Conservation (phyloP, 2,329 filamentous ascomycete genomes). For the Epichloe baconii region DNA sequence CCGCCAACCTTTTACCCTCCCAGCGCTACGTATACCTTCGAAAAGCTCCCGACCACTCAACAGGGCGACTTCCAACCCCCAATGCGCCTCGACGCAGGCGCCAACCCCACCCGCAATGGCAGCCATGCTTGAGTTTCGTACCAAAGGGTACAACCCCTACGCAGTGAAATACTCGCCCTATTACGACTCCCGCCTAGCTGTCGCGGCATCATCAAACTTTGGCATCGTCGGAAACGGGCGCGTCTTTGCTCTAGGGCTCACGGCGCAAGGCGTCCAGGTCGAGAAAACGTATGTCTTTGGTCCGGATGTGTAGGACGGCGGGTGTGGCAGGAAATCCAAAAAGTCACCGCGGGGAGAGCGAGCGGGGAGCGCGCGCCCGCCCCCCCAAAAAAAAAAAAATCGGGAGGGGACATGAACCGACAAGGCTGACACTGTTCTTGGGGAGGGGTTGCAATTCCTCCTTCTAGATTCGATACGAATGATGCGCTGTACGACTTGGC, state of each 20-base stretch:
- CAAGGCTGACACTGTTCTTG: background rate
- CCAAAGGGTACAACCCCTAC: slow-evolving; percentile 88
- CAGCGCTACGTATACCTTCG: background rate
- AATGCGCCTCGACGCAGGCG: slow-evolving; percentile 10
- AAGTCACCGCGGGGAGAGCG: too few relatives aligned
- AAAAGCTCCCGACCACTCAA: background rate
- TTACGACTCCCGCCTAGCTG: slow-evolving; percentile 87
- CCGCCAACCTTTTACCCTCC: background rate
- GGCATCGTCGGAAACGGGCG: slow-evolving; percentile 93
- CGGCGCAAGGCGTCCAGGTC: slow-evolving; percentile 67
- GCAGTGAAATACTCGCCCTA: slow-evolving; percentile 98
- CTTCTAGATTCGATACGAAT: slow-evolving; percentile 80
- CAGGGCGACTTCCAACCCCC: background rate
- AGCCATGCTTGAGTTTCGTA: slow-evolving; percentile 87
- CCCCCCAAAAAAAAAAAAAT: too few relatives aligned
- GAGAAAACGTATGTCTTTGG: slow-evolving; percentile 55
- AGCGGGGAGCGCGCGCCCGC: too few relatives aligned
- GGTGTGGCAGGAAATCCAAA: too few relatives aligned
- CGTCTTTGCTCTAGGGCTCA: slow-evolving; percentile 72
- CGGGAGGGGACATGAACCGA: too few relatives aligned
- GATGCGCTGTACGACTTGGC: slow-evolving; percentile 90
- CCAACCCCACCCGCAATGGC: slow-evolving; percentile 20
- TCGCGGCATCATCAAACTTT: slow-evolving; percentile 86
- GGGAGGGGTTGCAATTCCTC: slow-evolving; percentile 1
- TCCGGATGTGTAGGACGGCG: too few relatives aligned